Conservation (phyloP, 2,329 filamentous ascomycete species). For the Macroventuria anomochaeta region DNA sequence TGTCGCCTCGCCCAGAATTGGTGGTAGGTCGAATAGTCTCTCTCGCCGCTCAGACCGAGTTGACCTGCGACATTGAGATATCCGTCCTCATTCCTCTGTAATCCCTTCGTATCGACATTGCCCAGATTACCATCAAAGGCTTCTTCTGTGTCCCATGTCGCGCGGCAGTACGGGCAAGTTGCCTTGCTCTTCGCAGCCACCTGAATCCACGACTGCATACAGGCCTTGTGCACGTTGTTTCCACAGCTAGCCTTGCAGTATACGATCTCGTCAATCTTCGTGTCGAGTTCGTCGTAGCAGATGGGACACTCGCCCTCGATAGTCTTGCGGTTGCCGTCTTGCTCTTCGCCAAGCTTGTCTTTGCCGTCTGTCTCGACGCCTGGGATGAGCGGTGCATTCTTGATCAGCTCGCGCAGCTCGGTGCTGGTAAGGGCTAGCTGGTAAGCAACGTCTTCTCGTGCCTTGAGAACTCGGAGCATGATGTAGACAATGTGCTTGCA, state of each 20-base stretch:
- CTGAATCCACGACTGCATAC: slow-evolving; percentile 61
- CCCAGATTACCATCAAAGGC: slow-evolving; percentile 50
- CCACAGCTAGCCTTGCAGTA: slow-evolving; percentile 68
- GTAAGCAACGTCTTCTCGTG: slow-evolving; percentile 61
- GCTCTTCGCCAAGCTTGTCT: slow-evolving; percentile 40
- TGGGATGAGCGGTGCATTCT: slow-evolving; percentile 58
- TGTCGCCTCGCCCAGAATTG: slow-evolving; percentile 33
- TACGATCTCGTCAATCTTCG: slow-evolving; percentile 45
- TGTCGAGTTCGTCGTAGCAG: slow-evolving; percentile 53
- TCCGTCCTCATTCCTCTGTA: slow-evolving; percentile 57
- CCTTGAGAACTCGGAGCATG: slow-evolving; percentile 64
- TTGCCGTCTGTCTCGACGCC: slow-evolving; percentile 44
- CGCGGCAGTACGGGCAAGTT: slow-evolving; percentile 68
- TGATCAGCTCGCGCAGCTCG: slow-evolving; percentile 64
- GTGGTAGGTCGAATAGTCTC: slow-evolving; percentile 48
- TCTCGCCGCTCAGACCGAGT: slow-evolving; percentile 62
- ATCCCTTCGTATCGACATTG: slow-evolving; percentile 54
- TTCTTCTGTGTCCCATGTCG: slow-evolving; percentile 58
- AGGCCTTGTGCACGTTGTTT: slow-evolving; percentile 66
- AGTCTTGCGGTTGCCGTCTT: slow-evolving; percentile 61
- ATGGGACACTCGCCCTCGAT: slow-evolving; percentile 69
- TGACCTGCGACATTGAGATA: slow-evolving; percentile 68
- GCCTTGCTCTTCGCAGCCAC: slow-evolving; percentile 45
- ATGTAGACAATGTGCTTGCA: slow-evolving; percentile 72
- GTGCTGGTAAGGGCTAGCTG: slow-evolving; percentile 66